phyloP scores from a whole-genome alignment of 2,329 filamentous ascomycete genomes.

The Exophiala mesophila region DNA sequence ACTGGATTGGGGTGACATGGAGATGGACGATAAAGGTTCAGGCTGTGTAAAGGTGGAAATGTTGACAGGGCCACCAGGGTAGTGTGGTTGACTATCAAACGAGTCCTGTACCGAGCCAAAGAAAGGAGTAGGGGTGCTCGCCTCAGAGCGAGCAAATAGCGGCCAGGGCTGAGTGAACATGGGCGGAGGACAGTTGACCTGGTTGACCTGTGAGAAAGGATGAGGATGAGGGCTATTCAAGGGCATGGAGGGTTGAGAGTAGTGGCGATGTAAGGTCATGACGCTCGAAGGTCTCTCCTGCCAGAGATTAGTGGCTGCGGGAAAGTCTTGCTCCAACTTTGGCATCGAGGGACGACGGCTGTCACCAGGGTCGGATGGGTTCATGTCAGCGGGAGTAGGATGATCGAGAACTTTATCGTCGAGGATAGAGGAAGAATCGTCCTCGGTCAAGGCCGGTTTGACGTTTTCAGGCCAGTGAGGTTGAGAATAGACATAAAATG shows the following conservation, averaged over 20 bases:
- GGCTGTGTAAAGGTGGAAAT: conserved; percentile 42
- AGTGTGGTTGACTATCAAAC: conserved; percentile 44
- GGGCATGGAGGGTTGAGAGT: conserved; percentile 41
- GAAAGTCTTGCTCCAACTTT: conserved; percentile 48
- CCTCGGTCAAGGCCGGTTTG: conserved; percentile 39
- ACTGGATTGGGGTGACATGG: conserved; percentile 59
- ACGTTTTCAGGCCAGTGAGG: conserved; percentile 40
- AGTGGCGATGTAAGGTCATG: conserved; percentile 38
- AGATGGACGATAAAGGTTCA: conserved; percentile 48
- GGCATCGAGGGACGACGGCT: conserved; percentile 43
- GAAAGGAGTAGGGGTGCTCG: conserved; percentile 68
- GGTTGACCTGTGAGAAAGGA: conserved; percentile 61
- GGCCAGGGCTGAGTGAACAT: conserved; percentile 55
- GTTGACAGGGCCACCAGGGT: conserved; percentile 33
- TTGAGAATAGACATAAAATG: conserved; percentile 40
- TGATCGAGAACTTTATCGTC: conserved; percentile 50
- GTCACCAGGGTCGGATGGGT: conserved; percentile 38
- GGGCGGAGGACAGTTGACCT: conserved; percentile 40
- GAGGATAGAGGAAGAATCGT: conserved; percentile 50
- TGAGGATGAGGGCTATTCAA: conserved; percentile 48
- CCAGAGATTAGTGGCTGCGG: conserved; percentile 49
- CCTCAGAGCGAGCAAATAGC: conserved; percentile 60
- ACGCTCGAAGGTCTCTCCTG: conserved; percentile 44
- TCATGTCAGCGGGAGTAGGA: conserved; percentile 42
- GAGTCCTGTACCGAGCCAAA: conserved; percentile 60